Evolutionary conservation across 345 rosid species (phyloP).

Genomic region (Trapa incisa): DNA sequence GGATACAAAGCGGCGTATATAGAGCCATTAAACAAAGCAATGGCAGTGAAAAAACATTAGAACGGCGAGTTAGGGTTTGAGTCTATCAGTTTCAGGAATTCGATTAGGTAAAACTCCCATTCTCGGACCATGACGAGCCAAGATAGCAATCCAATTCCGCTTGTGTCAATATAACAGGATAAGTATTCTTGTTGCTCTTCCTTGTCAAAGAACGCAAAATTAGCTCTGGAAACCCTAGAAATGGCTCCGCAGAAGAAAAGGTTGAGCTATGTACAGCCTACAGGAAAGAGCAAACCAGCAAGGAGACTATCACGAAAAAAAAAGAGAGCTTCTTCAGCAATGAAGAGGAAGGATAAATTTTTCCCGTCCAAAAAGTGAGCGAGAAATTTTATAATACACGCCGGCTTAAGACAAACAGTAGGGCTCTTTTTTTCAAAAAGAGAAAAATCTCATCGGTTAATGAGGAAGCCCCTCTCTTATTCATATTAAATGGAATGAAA

Average conservation of each 20-base stretch:
- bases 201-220: constrained; percentile 8
- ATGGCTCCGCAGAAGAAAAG: constrained; percentile 6
- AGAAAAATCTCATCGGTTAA: too few relatives aligned
- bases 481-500: too few relatives aligned
- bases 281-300: constrained; percentile 10
- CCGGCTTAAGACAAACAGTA: neutral
- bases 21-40: constrained; percentile 41
- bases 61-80: constrained; percentile 25
- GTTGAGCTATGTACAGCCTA: constrained; percentile 2
- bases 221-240: constrained; percentile 31
- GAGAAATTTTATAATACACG: neutral
- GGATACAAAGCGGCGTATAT: constrained; percentile 21
- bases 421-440: neutral
- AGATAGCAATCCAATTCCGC: neutral
- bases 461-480: too few relatives aligned
- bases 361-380: too few relatives aligned
- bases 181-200: neutral
- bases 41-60: constrained; percentile 41
- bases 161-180: neutral
- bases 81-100: constrained; percentile 18
- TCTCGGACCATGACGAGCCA: constrained; percentile 19
- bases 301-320: constrained; percentile 11
- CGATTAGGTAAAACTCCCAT: constrained; percentile 3
- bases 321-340: constrained; percentile 5
- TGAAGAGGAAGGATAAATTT: neutral